A percentile compares a stretch with the other conserved stretches of the same genome.
These are phyloP conservation scores for Brettanomyces bruxellensis DNA, from an alignment of 805 yeast species.

Conservation along the genomic window DNA sequence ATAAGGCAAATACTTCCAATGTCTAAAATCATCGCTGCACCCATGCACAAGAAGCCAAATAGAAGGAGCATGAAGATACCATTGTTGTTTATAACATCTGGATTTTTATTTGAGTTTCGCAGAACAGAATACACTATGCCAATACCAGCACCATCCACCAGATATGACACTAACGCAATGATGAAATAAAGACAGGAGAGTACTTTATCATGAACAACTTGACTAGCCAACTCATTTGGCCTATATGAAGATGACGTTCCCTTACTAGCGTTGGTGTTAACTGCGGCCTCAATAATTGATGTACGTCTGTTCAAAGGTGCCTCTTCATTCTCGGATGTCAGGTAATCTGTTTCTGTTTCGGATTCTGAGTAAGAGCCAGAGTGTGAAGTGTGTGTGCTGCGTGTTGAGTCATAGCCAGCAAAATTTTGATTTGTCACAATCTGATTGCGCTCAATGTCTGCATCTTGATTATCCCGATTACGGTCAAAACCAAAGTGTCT, in stretches of 20 bases:
- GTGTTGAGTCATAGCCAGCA: not conserved
- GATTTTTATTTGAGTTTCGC: constrained; percentile 3
- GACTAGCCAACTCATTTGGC: constrained; percentile 11
- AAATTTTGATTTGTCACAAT: not conserved
- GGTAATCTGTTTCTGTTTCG: constrained; percentile 1
- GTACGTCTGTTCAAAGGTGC: not conserved
- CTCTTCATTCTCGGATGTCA: not conserved
- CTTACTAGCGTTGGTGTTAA: not conserved
- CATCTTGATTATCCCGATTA: not conserved
- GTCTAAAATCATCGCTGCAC: constrained; percentile 32
- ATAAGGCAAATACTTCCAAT: constrained; percentile 37
- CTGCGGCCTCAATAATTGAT: not conserved
- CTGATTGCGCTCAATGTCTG: not conserved
- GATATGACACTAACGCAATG: constrained; percentile 29
- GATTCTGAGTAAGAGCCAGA: not conserved
- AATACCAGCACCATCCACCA: constrained; percentile 34
- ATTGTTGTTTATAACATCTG: constrained; percentile 1
- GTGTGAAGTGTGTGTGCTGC: not conserved
- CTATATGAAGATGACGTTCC: not conserved
- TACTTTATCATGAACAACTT: constrained; percentile 32
- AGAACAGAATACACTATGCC: constrained; percentile 29
- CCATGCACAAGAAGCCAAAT: constrained; percentile 30
- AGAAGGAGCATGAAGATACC: constrained; percentile 21
- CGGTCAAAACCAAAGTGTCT: not conserved
- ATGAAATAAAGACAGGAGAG: constrained; percentile 35